Base-by-base conservation (phyloP, 2,329 filamentous ascomycete species). In the Pyrenochaeta sp. region DNA sequence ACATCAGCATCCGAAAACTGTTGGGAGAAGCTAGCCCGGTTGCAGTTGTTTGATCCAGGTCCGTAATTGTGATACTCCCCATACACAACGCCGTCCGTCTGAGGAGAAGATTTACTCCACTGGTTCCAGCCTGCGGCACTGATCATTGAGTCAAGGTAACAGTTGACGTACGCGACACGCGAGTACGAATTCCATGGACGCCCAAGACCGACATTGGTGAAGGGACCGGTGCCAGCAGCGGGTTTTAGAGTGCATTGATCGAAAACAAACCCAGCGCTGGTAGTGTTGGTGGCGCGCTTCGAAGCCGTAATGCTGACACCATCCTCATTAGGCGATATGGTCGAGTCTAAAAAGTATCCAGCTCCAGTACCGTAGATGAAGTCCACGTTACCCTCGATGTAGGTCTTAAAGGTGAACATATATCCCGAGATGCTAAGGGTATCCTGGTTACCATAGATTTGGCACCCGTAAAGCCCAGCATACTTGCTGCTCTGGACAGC, bases 301-400 rank as follows among this genome's bases (percentile, higher is more conserved):
- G 72, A 69, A 32, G 77, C 77, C 8, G 76, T 78, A 42, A 79
- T 72, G 44, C 65, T 72, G 52, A 73, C 65, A n/a, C 65, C 72
- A 37, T 78, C 76, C 30, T 72, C 68, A 42, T 77, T 78, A 0
- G 76, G 72, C 4, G 75, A 69, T 22, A 78, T 78, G 6, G 73
- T 77, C 7, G 72, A 72, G 54, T 72, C 73, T n/a, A 67, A 68
- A 72, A 83, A 82, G 60, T 83, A 83, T 6, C 72, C 81, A 0
- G 79, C 72, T 2, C 80, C 81, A 27, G 74, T 69, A 9, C 80
- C 81, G 65, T 77, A 77, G 24, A 78, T 82, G 73, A 82, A 81
- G 37, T 82, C 78, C 34, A 80, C 72, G 27, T 78, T 78, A 4
- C 77, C 78, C 54, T 77, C 74, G 34, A 80, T 72, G 55, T 78